Conservation (phyloP, 164 flowering plant genomes). For the Umbilicus rupestris region DNA sequence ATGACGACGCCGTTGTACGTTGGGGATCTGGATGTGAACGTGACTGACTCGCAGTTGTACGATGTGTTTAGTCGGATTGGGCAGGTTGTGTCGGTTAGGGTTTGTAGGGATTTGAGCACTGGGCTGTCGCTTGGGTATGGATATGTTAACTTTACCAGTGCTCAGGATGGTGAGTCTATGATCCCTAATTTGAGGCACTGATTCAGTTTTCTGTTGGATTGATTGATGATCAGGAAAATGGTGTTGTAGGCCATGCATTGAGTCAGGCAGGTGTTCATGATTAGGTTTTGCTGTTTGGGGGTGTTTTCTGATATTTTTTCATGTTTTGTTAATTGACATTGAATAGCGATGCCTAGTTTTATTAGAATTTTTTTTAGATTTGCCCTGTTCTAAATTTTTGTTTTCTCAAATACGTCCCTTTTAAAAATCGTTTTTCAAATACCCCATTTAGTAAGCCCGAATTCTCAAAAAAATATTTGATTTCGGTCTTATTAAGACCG, state of each 20-base stretch:
- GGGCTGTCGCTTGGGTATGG: constrained; percentile 74
- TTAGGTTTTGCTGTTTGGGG: too few relatives aligned
- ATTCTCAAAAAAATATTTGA: too few relatives aligned
- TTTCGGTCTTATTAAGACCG: too few relatives aligned
- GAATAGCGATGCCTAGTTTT: too few relatives aligned
- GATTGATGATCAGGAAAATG: not conserved
- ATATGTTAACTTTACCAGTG: constrained; percentile 57
- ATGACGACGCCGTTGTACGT: constrained; percentile 57
- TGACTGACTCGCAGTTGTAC: constrained; percentile 40
- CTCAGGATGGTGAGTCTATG: constrained; percentile 37
- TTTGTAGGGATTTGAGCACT: constrained; percentile 56
- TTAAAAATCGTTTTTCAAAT: too few relatives aligned
- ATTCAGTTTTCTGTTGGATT: not conserved
- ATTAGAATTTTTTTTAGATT: too few relatives aligned
- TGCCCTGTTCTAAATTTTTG: too few relatives aligned
- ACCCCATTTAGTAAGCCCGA: too few relatives aligned
- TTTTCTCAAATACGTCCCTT: too few relatives aligned
- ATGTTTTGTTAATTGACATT: too few relatives aligned
- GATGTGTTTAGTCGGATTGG: constrained; percentile 42
- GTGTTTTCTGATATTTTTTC: too few relatives aligned
- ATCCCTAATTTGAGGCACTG: not conserved
- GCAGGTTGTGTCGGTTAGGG: constrained; percentile 53
- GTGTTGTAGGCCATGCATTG: not conserved
- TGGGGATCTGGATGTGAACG: constrained; percentile 69
- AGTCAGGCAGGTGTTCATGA: too few relatives aligned